Evolutionary conservation across 805 yeast species (phyloP).

Genomic region (Candida sonorensis): DNA sequence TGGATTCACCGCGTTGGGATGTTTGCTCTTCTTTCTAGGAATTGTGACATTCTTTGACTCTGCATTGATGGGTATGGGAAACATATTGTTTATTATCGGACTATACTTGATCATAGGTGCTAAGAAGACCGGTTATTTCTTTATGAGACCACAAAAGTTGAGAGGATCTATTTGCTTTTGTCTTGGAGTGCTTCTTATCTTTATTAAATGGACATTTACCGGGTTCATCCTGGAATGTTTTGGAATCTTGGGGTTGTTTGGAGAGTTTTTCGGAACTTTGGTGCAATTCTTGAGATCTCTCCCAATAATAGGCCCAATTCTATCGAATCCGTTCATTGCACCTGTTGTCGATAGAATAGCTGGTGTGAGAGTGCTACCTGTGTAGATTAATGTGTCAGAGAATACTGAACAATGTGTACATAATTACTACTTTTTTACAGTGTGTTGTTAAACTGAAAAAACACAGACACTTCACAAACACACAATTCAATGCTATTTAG

Average conservation of each 20-base stretch:
- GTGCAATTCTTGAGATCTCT: conserved; percentile 79
- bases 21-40: conserved; percentile 73
- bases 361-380: conserved; percentile 62
- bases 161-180: conserved; percentile 80
- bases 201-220: conserved; percentile 67
- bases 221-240: conserved; percentile 82
- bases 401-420: no score
- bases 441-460: no score
- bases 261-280: conserved; percentile 84
- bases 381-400: no score
- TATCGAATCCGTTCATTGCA: conserved; percentile 76
- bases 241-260: conserved; percentile 89
- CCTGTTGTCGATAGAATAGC: conserved; percentile 64
- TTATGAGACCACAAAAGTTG: conserved; percentile 79
- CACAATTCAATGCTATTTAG: no score
- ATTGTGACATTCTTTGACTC: conserved; percentile 82
- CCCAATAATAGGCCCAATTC: conserved; percentile 81
- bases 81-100: conserved; percentile 75
- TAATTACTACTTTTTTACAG: no score
- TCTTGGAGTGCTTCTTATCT: conserved; percentile 68
- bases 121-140: conserved; percentile 72
- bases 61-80: conserved; percentile 84
- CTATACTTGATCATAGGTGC: conserved; percentile 82
- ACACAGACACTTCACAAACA: no score
- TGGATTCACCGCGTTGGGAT: conserved; percentile 83